Percentiles rank a stretch among this genome's conserved stretches.
phyloP scores from a whole-genome alignment of 257 asterid species.

The Nicotiana attenuata region DNA sequence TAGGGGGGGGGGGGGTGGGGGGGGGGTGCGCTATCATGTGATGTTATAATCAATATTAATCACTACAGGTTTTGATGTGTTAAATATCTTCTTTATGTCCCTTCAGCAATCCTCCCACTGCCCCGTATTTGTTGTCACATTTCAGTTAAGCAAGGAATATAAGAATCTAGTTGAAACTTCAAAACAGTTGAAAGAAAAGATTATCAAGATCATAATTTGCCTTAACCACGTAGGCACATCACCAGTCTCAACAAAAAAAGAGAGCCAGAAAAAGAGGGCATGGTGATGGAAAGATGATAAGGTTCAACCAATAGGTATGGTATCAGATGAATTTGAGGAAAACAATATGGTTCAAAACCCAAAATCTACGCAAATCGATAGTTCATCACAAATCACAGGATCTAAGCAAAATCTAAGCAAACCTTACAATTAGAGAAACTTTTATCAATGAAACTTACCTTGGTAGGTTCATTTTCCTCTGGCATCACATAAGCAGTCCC shows the following conservation, averaged over 20 bases:
- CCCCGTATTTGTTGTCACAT: background rate
- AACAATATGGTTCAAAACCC: background rate
- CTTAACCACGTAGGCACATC: background rate
- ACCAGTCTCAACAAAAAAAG: background rate
- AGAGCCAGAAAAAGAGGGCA: background rate
- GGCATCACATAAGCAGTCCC: slow-evolving; percentile 98
- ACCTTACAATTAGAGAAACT: background rate
- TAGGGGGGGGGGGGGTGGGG: background rate
- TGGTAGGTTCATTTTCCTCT: slow-evolving; percentile 91
- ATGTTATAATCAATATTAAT: background rate
- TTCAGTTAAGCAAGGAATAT: background rate
- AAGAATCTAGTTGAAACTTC: background rate
- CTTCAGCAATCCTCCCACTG: background rate
- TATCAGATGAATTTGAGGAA: background rate
- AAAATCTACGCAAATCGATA: background rate
- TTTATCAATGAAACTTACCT: slow-evolving; percentile 38
- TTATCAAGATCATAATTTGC: background rate
- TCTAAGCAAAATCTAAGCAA: background rate
- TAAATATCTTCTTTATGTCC: background rate
- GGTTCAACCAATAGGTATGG: background rate
- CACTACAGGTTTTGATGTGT: background rate
- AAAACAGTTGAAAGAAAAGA: background rate
- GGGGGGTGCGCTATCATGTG: background rate
- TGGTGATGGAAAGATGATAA: background rate
- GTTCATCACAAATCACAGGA: background rate